Percentiles rank a stretch among this genome's conserved stretches.
These are phyloP conservation scores for Neoboletus magnificus DNA, from an alignment of 768 basidiomycete species.

Conservation along the genomic window DNA sequence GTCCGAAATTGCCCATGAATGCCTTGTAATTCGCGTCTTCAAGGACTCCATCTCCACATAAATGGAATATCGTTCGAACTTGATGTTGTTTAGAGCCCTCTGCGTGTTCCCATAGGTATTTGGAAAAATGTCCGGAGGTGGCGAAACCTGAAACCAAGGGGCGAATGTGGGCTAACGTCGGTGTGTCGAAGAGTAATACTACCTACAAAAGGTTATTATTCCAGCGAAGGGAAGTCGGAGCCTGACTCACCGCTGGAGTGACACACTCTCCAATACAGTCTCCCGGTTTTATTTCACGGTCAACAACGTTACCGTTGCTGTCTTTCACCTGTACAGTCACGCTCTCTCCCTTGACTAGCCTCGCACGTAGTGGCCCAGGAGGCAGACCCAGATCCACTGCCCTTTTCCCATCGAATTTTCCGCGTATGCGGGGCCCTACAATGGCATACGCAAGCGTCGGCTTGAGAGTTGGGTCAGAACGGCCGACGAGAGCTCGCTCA, in stretches of 20 bases:
- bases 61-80: conserved; percentile 59
- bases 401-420: conserved; percentile 69
- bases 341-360: conserved; percentile 60
- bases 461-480: conserved; percentile 17
- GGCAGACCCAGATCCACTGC: conserved; percentile 65
- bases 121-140: conserved; percentile 44
- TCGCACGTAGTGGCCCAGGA: conserved; percentile 52
- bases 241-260: conserved; percentile 40
- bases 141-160: conserved; percentile 48
- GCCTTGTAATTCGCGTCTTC: conserved; percentile 63
- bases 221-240: neutral
- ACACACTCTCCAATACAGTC: conserved; percentile 58
- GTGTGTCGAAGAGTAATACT: conserved; percentile 69
- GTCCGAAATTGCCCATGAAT: conserved; percentile 70
- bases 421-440: conserved; percentile 51
- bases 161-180: conserved; percentile 54
- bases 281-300: conserved; percentile 55
- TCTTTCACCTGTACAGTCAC: conserved; percentile 55
- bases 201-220: conserved; percentile 37
- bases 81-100: conserved; percentile 40
- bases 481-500: conserved; percentile 18
- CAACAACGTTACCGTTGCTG: conserved; percentile 37
- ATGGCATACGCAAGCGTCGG: conserved; percentile 49
- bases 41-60: conserved; percentile 67
- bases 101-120: conserved; percentile 43